Conservation (phyloP, 225 moss, liverwort and hornwort genomes). For the Bryum argenteum region DNA sequence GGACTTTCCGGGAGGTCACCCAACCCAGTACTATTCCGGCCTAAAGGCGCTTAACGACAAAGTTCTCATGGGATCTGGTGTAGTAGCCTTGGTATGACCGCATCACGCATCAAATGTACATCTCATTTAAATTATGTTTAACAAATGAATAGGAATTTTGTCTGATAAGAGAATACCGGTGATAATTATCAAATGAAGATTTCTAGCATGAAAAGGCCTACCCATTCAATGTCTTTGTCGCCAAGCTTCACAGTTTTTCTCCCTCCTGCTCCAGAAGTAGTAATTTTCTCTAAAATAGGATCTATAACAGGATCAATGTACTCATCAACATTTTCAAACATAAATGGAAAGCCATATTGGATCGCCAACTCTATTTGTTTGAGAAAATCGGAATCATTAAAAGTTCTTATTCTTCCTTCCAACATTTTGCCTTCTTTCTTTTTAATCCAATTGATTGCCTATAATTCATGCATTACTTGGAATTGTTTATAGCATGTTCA, state of each 20-base stretch:
- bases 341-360: conserved; percentile 91
- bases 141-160: too few relatives aligned
- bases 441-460: conserved; percentile 98
- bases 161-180: too few relatives aligned
- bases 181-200: too few relatives aligned
- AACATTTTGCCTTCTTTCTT: conserved; percentile 91
- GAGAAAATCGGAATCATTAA: conserved; percentile 84
- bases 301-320: conserved; percentile 96
- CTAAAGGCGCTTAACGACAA: too few relatives aligned
- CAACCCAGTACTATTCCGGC: too few relatives aligned
- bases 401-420: conserved; percentile 83
- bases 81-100: too few relatives aligned
- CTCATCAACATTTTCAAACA: conserved; percentile 97
- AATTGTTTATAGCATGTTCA: background rate
- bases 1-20: too few relatives aligned
- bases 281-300: conserved; percentile 80
- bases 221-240: conserved; percentile 96
- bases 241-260: conserved; percentile 79
- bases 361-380: conserved; percentile 94
- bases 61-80: too few relatives aligned
- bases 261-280: conserved; percentile 53
- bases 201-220: background rate
- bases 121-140: too few relatives aligned
- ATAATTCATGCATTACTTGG: background rate
- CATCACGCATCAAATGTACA: too few relatives aligned